Conservation (phyloP, 2,329 filamentous ascomycete genomes). For the Zarea fungicola region DNA sequence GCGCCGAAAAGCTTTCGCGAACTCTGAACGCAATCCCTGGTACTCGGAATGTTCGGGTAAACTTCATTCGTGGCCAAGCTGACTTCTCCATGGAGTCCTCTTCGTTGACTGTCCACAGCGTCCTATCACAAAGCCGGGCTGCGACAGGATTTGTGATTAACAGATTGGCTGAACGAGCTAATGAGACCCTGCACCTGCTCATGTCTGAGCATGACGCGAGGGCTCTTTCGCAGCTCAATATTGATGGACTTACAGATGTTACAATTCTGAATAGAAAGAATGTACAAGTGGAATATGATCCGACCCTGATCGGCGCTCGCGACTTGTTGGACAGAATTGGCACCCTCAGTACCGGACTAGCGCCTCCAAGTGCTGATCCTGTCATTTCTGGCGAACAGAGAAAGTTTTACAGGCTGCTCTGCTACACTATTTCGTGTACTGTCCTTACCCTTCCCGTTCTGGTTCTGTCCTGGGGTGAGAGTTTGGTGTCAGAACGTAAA, state of each 20-base stretch:
- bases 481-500: conserved; percentile 18
- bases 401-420: conserved; percentile 26
- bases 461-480: conserved; percentile 27
- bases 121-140: no score
- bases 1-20: no score
- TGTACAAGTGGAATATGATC: conserved; percentile 30
- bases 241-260: conserved; percentile 24
- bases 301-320: conserved; percentile 28
- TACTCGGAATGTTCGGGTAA: no score
- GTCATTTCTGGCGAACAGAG: conserved; percentile 25
- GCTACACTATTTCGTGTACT: conserved; percentile 26
- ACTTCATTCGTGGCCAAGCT: no score
- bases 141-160: no score
- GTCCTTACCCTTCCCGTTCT: conserved; percentile 29
- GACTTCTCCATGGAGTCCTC: no score
- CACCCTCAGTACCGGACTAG: conserved; percentile 20
- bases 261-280: conserved; percentile 24
- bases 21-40: no score
- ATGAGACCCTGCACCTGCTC: conserved; percentile 26
- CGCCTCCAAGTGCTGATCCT: conserved; percentile 27
- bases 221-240: conserved; percentile 16
- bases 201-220: conserved; percentile 18
- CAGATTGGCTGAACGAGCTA: no score
- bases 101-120: no score
- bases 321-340: conserved; percentile 21